Conservation (phyloP, 2,329 filamentous ascomycete genomes). For the Phyllosticta ampelicida region DNA sequence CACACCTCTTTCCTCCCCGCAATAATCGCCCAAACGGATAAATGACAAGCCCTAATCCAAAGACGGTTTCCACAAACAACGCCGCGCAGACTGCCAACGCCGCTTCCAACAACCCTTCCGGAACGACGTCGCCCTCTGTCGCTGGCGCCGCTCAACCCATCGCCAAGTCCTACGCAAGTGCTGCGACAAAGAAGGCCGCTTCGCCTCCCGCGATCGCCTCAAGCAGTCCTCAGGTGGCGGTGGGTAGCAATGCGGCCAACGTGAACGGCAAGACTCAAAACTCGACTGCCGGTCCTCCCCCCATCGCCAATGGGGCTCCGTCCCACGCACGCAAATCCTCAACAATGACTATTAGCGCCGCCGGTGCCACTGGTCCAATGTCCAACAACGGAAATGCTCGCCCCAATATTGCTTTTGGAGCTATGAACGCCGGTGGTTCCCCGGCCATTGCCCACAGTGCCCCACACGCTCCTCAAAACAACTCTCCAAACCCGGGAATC, state of each 20-base stretch:
- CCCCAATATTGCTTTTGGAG: conserved; percentile 70
- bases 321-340: conserved; percentile 78
- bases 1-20: conserved; percentile 3
- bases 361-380: conserved; percentile 63
- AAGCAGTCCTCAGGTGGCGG: conserved; percentile 42
- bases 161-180: conserved; percentile 51
- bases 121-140: conserved; percentile 40
- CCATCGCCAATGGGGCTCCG: conserved; percentile 51
- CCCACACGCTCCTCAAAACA: conserved; percentile 55
- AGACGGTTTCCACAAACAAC: conserved; percentile 38
- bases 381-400: conserved; percentile 61
- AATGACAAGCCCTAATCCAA: conserved; percentile 52
- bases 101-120: conserved; percentile 37
- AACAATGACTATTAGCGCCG: conserved; percentile 84
- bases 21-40: conserved; percentile 22
- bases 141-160: conserved; percentile 46
- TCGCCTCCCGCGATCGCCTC: conserved; percentile 38
- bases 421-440: conserved; percentile 52
- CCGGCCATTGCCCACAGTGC: conserved; percentile 56
- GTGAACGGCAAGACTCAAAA: conserved; percentile 76
- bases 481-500: conserved; percentile 56
- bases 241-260: conserved; percentile 39
- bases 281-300: conserved; percentile 52
- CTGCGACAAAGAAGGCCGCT: conserved; percentile 48
- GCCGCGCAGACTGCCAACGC: conserved; percentile 37